These are phyloP conservation scores for Fagus sylvatica DNA, from an alignment of 306 rosid genomes.

Conservation along the genomic window DNA sequence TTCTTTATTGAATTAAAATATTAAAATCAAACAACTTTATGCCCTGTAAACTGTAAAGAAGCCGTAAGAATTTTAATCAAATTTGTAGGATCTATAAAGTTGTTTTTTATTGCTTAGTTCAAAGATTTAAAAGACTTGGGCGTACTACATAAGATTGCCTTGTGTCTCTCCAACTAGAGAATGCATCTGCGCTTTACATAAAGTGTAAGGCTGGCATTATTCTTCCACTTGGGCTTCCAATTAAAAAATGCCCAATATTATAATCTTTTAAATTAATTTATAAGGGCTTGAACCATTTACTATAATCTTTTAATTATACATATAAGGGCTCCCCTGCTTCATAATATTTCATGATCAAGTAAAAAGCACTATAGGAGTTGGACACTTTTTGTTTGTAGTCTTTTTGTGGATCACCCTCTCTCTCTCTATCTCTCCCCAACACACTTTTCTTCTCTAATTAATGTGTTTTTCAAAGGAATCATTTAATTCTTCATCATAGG, in stretches of 20 bases:
- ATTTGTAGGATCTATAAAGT: not conserved
- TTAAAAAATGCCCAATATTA: not conserved
- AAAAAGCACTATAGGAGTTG: too few relatives aligned
- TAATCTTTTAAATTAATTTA: not conserved
- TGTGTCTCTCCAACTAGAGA: conserved; percentile 24
- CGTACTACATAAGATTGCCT: conserved; percentile 1
- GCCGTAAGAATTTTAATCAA: not conserved
- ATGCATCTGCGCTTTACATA: conserved; percentile 36
- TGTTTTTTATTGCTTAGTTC: not conserved
- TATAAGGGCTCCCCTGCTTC: too few relatives aligned
- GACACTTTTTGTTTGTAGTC: too few relatives aligned
- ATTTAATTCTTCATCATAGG: too few relatives aligned
- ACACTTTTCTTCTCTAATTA: too few relatives aligned
- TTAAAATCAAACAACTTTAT: conserved; percentile 23
- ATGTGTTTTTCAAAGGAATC: too few relatives aligned
- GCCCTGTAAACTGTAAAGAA: not conserved
- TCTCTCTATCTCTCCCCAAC: too few relatives aligned
- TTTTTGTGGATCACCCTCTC: too few relatives aligned
- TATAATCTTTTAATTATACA: too few relatives aligned
- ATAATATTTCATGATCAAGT: too few relatives aligned
- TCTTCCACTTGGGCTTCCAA: conserved; percentile 7
- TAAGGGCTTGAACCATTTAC: not conserved
- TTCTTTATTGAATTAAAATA: not conserved
- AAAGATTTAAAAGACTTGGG: not conserved
- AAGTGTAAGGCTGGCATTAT: conserved; percentile 39